Evolutionary conservation across 1,139 yeast species (phyloP).

Genomic region (Candida tropicalis): DNA sequence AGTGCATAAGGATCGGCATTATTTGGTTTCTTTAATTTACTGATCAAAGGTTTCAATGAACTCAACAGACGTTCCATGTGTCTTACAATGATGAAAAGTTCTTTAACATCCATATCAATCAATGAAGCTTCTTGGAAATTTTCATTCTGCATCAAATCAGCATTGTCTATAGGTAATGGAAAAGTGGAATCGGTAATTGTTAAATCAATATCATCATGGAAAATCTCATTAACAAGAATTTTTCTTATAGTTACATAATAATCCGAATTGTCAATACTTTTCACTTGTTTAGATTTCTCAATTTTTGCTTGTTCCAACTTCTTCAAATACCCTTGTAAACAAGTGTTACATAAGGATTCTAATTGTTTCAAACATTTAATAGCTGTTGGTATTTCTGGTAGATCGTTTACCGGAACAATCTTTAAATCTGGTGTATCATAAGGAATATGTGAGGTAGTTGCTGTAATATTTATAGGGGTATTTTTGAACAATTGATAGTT

Average conservation of each 20-base stretch:
- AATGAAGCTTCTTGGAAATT: slow-evolving; percentile 34
- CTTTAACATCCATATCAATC: slow-evolving; percentile 46
- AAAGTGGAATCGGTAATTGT: slow-evolving; percentile 21
- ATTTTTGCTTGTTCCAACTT: slow-evolving; percentile 43
- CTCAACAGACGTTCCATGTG: slow-evolving; percentile 24
- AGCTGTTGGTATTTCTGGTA: slow-evolving; percentile 34
- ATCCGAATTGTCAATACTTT: slow-evolving; percentile 7
- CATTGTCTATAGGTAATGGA: slow-evolving; percentile 19
- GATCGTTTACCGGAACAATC: slow-evolving; percentile 31
- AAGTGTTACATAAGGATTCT: slow-evolving; percentile 37
- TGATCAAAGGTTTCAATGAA: slow-evolving; percentile 29
- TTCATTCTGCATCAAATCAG: slow-evolving; percentile 17
- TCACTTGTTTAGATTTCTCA: slow-evolving; percentile 25
- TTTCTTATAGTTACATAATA: slow-evolving; percentile 12
- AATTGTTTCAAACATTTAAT: slow-evolving; percentile 39
- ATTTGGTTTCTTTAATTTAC: slow-evolving; percentile 25
- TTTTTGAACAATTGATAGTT: slow-evolving; percentile 42
- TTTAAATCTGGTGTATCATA: slow-evolving; percentile 40
- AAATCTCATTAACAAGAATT: slow-evolving; percentile 10
- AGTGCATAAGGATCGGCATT: slow-evolving; percentile 35
- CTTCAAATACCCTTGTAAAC: slow-evolving; percentile 51
- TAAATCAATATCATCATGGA: slow-evolving; percentile 18
- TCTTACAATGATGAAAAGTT: slow-evolving; percentile 29
- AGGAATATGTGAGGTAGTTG: slow-evolving; percentile 42
- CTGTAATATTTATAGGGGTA: slow-evolving; percentile 33